These are phyloP conservation scores for Cryoendolithus antarcticus DNA, from an alignment of 2,329 filamentous ascomycete species.

Conservation along the genomic window DNA sequence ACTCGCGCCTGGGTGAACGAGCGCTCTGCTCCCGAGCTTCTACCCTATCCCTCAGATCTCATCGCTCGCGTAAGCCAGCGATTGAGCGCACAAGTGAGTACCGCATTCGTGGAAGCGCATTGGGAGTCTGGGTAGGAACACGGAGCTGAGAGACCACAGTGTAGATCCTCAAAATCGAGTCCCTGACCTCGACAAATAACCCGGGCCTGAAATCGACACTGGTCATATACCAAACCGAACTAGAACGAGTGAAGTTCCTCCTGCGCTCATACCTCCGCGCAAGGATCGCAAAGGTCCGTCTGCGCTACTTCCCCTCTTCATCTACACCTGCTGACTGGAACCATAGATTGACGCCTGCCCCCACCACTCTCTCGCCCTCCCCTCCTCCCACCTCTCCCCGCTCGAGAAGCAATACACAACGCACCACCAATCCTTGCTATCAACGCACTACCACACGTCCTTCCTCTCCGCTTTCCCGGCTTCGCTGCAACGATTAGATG, in stretches of 20 bases:
- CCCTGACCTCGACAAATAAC: constrained; percentile 70
- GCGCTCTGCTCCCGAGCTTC: constrained; percentile 72
- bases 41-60: constrained; percentile 63
- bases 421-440: constrained; percentile 71
- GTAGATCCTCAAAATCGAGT: constrained; percentile 26
- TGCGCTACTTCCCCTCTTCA: constrained; percentile 7
- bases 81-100: constrained; percentile 11
- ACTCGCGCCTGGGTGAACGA: constrained; percentile 92
- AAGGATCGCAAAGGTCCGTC: constrained; percentile 69
- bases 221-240: constrained; percentile 90
- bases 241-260: constrained; percentile 87
- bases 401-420: constrained; percentile 73
- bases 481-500: constrained; percentile 72
- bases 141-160: constrained; percentile 4
- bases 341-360: constrained; percentile 62
- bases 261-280: constrained; percentile 71
- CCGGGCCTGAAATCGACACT: constrained; percentile 84
- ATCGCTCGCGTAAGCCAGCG: constrained; percentile 69
- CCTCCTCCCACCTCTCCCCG: constrained; percentile 45
- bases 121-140: constrained; percentile 29
- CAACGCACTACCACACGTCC: constrained; percentile 71
- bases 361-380: constrained; percentile 53
- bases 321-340: constrained; percentile 18
- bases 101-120: too few relatives aligned
- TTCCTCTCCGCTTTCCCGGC: constrained; percentile 76